A percentile compares a stretch with the other conserved stretches of the same genome.
These are phyloP conservation scores for Medicago arabica DNA, from an alignment of 306 rosid genomes.

Conservation along the genomic window DNA sequence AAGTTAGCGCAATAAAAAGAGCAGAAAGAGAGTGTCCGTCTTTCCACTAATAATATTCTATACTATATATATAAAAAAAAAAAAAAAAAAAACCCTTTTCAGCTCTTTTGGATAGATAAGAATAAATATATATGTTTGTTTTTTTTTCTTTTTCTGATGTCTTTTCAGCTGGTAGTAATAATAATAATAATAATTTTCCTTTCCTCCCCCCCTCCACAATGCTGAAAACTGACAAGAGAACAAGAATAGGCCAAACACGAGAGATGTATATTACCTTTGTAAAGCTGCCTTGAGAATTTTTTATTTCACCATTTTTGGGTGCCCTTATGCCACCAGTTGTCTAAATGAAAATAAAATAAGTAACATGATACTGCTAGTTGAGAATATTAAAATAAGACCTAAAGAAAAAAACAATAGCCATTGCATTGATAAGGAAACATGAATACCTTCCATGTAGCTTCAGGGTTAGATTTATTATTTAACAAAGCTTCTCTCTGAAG, in stretches of 20 bases:
- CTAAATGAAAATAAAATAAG: slow-evolving; percentile 39
- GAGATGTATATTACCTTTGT: slow-evolving; percentile 54
- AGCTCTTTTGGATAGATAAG: too few species aligned
- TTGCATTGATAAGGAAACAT: slow-evolving; percentile 17
- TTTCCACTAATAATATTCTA: too few species aligned
- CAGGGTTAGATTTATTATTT: slow-evolving; percentile 41
- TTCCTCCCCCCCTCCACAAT: too few species aligned
- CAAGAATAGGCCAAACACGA: slow-evolving; percentile 7
- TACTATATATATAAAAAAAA: too few species aligned
- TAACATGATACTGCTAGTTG: neutral
- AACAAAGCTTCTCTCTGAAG: slow-evolving; percentile 65
- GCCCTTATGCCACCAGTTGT: slow-evolving; percentile 62
- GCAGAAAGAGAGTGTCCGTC: too few species aligned
- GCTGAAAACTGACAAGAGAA: neutral
- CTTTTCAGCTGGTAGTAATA: too few species aligned
- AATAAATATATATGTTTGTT: too few species aligned
- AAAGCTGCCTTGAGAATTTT: slow-evolving; percentile 56
- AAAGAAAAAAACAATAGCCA: neutral
- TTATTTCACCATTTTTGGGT: slow-evolving; percentile 44
- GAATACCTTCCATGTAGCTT: slow-evolving; percentile 61
- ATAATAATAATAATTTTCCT: too few species aligned
- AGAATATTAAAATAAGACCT: slow-evolving; percentile 11
- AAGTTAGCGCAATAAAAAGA: too few species aligned
- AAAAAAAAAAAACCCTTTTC: too few species aligned
- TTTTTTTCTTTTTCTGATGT: too few species aligned